These are phyloP conservation scores for Maudiozyma barnettii DNA, from an alignment of 805 yeast genomes.

Conservation along the genomic window DNA sequence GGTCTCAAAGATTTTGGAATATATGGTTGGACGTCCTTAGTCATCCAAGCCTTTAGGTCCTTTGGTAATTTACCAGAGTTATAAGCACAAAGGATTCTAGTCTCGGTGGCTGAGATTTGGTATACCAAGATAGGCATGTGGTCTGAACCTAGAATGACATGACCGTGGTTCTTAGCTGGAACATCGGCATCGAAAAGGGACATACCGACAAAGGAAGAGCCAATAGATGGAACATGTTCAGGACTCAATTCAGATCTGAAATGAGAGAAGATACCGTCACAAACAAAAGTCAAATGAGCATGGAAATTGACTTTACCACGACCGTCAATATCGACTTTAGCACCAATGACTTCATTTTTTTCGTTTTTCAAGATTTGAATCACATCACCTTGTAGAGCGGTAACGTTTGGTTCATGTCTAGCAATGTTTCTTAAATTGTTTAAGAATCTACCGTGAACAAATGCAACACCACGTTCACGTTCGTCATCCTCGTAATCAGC, in stretches of 20 bases:
- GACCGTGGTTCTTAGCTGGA: conserved; percentile 74
- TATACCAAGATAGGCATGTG: conserved; percentile 86
- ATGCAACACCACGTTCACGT: conserved; percentile 64
- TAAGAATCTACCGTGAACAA: conserved; percentile 88
- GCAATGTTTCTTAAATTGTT: conserved; percentile 67
- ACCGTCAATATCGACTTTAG: conserved; percentile 44
- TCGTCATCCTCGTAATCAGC: conserved; percentile 51
- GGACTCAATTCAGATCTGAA: conserved; percentile 66
- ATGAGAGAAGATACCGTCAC: conserved; percentile 92
- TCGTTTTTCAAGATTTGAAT: conserved; percentile 50
- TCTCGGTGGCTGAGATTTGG: conserved; percentile 73
- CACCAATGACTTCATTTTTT: conserved; percentile 57
- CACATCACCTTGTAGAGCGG: conserved; percentile 78
- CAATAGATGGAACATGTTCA: conserved; percentile 55
- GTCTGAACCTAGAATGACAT: conserved; percentile 67
- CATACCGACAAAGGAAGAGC: conserved; percentile 82
- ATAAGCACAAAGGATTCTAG: conserved; percentile 84
- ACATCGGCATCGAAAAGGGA: conserved; percentile 64
- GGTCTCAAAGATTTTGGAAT: conserved; percentile 60
- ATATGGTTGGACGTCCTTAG: conserved; percentile 49
- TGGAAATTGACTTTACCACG: conserved; percentile 36
- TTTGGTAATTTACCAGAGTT: conserved; percentile 67
- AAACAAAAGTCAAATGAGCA: conserved; percentile 62
- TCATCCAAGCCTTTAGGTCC: conserved; percentile 52
- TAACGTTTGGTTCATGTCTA: conserved; percentile 58